phyloP scores from a whole-genome alignment of 2,329 filamentous ascomycete genomes.

The Diplodia sapinea region DNA sequence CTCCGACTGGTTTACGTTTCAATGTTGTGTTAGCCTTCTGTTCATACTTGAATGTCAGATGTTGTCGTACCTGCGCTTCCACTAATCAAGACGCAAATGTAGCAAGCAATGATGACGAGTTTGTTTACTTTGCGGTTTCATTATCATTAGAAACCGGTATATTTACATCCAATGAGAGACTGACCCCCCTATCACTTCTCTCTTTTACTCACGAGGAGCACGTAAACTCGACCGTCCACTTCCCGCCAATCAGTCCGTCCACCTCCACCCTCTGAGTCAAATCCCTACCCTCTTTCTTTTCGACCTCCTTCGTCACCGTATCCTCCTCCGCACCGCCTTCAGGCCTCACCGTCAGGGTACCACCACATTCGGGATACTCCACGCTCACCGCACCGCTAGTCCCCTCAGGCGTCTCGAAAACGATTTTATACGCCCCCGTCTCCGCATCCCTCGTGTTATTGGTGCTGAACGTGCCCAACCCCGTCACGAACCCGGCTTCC shows the following conservation, averaged over 20 bases:
- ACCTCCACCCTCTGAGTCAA: conserved; percentile 32
- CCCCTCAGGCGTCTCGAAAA: conserved; percentile 42
- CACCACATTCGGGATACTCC: conserved; percentile 36
- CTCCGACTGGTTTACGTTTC: neutral
- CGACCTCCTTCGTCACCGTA: conserved; percentile 1
- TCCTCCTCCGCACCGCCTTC: neutral
- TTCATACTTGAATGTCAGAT: too few relatives aligned
- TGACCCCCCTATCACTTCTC: too few relatives aligned
- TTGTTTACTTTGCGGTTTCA: too few relatives aligned
- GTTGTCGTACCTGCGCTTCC: too few relatives aligned
- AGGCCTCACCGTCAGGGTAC: conserved; percentile 33
- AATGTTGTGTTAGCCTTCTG: neutral
- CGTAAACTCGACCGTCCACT: conserved; percentile 36
- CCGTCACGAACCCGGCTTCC: conserved; percentile 55
- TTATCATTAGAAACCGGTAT: too few relatives aligned
- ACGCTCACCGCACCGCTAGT: conserved; percentile 42
- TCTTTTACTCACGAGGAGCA: neutral
- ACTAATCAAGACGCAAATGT: too few relatives aligned
- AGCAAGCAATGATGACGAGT: too few relatives aligned
- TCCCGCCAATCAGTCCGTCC: conserved; percentile 37
- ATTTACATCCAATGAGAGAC: too few relatives aligned
- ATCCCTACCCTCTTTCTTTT: neutral
- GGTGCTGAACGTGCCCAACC: conserved; percentile 44
- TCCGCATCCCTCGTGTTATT: conserved; percentile 39
- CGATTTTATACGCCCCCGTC: conserved; percentile 37